Base-by-base conservation (phyloP, 129 eudicot genomes). In the Solidago caesia region DNA sequence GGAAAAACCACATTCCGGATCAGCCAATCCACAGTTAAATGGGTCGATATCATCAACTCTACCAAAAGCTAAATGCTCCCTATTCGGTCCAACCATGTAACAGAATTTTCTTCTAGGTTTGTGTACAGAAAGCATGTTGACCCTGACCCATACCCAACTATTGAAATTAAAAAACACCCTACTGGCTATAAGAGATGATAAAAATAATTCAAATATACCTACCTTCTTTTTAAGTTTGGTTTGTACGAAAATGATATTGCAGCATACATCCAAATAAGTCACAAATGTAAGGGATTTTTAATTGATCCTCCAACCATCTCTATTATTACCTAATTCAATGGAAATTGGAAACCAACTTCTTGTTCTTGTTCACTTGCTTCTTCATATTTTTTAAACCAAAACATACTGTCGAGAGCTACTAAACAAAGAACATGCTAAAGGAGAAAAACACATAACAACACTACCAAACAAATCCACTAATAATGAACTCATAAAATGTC, bases 171-270 rank as follows among this genome's bases (percentile, higher is more conserved):
- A 42, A 68, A 11, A 46, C 41, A 27, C 15, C 25, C 27, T 39
- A 67, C 46, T 67, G 1, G 57, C 56, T 47, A 46, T 1, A 51
- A 7, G 27, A 75, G 43, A 51, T n/a, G n/a, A 65, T 9, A 11
- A 75, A 75, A 65, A 45, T 39, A 64, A 51, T 10, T 75, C 26
- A 13, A 42, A 8, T 51, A 75, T 15, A 65, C 57, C 56, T 2
- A 12, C 65, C 43, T 64, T 43, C 45, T 67, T 52, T 14, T 43
- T 44, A 4, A 42, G 44, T 65, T 66, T 75, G 39, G 79, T 66
- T 41, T 75, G 65, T 15, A 64, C 39, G 64, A 66, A 52, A 65
- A 75, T n/a, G 72, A 75, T 75, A 44, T 51, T 64, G 6, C 26
- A 67, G 43, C 14, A 49, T 65, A 53, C 55, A 75, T 52, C 52